phyloP scores from a whole-genome alignment of 306 rosid species.

The Quillaja saponaria region DNA sequence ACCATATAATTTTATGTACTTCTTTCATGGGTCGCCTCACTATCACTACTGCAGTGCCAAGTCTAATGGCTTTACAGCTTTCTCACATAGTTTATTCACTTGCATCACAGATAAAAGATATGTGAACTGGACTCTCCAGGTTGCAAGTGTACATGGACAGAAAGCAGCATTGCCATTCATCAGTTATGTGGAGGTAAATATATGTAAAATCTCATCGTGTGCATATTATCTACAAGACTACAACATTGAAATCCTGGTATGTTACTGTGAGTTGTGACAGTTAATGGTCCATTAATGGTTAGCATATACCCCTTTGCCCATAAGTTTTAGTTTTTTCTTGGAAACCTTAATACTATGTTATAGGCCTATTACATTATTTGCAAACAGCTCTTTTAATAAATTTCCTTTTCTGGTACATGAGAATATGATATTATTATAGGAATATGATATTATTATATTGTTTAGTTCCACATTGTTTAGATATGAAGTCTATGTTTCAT shows the following conservation, averaged over 20 bases:
- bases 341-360: conserved; percentile 13
- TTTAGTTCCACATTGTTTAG: too few species aligned
- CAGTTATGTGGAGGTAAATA: conserved; percentile 81
- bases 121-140: conserved; percentile 91
- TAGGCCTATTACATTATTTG: conserved; percentile 16
- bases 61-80: too few species aligned
- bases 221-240: conserved; percentile 25
- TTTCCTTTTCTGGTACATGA: too few species aligned
- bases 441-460: too few species aligned
- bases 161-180: conserved; percentile 84
- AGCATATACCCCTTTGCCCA: conserved; percentile 9
- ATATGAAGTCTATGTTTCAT: too few species aligned
- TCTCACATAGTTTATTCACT: too few species aligned
- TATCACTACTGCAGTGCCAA: too few species aligned
- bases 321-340: conserved; percentile 1
- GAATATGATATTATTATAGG: too few species aligned
- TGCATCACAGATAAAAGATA: conserved; percentile 69
- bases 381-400: too few species aligned
- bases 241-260: conserved; percentile 3
- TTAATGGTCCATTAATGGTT: not conserved
- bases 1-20: too few species aligned
- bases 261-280: conserved; percentile 8
- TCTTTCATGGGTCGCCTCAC: too few species aligned
- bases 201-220: conserved; percentile 25
- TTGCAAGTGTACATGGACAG: conserved; percentile 73